Evolutionary conservation across 169 alveolate genomes (phyloP), one percentile per base, ranked within the genome.

Genomic region (Babesia bovis): DNA sequence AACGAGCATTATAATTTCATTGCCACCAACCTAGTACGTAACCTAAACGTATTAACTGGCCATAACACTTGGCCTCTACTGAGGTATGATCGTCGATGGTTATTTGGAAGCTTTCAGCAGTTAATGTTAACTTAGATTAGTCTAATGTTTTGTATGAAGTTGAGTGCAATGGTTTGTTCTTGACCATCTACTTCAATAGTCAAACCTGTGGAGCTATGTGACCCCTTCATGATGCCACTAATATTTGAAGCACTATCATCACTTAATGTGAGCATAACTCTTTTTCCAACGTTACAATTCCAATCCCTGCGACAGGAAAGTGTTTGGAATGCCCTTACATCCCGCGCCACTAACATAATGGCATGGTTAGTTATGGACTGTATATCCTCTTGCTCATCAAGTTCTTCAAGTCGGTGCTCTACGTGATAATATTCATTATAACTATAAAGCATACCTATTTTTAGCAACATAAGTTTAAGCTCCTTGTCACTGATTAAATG

Each of bases 251-350:
- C 55, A 5, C 33, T 76, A 7, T 45, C 63, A n/a, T 85, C 82
- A 55, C 76, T 83, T 66, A 86, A 81, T 38, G 60, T 67, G 28
- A 81, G 67, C 25, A 63, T 44, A 28, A 83, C 92, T 36, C 77
- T 67, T 23, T 70, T 75, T 0, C 92, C 92, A 21, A 60, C 45
- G 50, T 87, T 40, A 17, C 45, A 47, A 60, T 81, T 83, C 93
- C 93, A 87, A 23, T 83, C 93, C 47, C 83, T 66, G 53, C 93
- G 73, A 57, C 89, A 83, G 28, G 63, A 65, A 17, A 87, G 69
- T 45, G 35, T 65, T 49, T 73, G 51, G 30, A 56, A 49, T 10
- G 65, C 52, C 41, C 66, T 52, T 17, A 36, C 52, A 28, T 60
- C 75, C 12, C 65, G 76, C 50, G 67, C 61, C 47, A 70, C 58